Conservation (phyloP, 2,329 filamentous ascomycete species). For the Blumeria graminis region DNA sequence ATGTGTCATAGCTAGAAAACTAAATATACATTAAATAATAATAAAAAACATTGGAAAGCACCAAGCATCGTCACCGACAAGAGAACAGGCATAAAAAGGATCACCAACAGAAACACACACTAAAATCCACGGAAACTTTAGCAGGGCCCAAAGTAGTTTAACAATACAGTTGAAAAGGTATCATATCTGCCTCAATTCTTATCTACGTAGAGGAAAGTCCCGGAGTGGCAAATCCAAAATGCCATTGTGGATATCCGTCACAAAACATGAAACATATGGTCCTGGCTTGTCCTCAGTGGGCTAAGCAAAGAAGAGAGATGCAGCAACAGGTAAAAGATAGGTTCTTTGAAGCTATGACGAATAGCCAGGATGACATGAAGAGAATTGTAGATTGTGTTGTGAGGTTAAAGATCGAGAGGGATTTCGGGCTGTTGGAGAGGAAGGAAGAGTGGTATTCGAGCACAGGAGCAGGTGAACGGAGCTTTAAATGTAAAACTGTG, state of each 20-base stretch:
- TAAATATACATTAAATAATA: too few species aligned
- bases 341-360: neutral
- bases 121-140: neutral
- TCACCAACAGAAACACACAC: neutral
- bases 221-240: neutral
- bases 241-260: neutral
- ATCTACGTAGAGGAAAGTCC: neutral
- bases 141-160: neutral
- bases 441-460: too few species aligned
- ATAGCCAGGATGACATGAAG: neutral
- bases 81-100: neutral
- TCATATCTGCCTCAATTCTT: neutral
- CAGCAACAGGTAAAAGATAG: neutral
- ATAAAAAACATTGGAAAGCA: neutral
- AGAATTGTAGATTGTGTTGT: too few species aligned
- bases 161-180: neutral
- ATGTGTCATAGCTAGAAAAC: too few species aligned
- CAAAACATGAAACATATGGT: neutral
- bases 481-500: too few species aligned
- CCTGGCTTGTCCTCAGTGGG: neutral
- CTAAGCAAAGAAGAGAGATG: neutral
- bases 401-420: too few species aligned
- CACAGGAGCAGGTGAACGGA: too few species aligned
- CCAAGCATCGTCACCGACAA: neutral
- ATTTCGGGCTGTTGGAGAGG: too few species aligned